Base-by-base conservation (phyloP, 2,329 filamentous ascomycete genomes). In the Rhexocercosporidium sp. region DNA sequence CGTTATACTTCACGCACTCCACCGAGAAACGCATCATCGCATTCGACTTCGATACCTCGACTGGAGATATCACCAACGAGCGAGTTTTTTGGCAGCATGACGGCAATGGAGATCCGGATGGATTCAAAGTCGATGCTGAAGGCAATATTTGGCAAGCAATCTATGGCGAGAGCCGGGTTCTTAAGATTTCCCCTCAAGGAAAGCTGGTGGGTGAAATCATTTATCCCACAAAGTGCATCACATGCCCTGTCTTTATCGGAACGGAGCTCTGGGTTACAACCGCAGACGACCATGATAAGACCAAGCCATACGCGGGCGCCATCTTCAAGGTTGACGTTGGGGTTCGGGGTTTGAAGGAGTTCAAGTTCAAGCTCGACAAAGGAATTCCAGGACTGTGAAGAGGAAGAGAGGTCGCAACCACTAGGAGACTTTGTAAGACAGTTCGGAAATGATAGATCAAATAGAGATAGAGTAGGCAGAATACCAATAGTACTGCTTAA, bases 121-220 rank as follows among this genome's bases (percentile, higher is more conserved):
- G 94, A 1, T 94, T 95, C 80, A 90, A 90, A 69, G 86, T 96
- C 75, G 94, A 97, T 76, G 86, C 85, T 51, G 88, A 96, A 64
- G 94, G 93, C n/a, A 90, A 91, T 81, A 84, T 97, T 75, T 97
- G 95, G 94, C 90, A 92, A 69, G 92, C 93, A 8, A 84, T 96
- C n/a, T 96, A 93, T 76, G 93, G 93, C 63, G 92, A 91, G 69
- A 83, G 86, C 67, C 86, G 88, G 68, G 92, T 97, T 27, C 81
- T 97, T 71, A 88, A 91, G 77, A 90, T 97, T 75, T 72, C 65
- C 3, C 88, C 86, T 57, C 79, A 85, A 60, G 93, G 93, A 2
- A 82, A 89, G 74, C 80, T 97, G 34, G 83, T 94, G 5, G 93
- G 92, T 7, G 87, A 93, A 80, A 84, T 97, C 70, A 84, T 82